Base-by-base conservation (phyloP, 129 eudicot species). In the Centella asiatica region DNA sequence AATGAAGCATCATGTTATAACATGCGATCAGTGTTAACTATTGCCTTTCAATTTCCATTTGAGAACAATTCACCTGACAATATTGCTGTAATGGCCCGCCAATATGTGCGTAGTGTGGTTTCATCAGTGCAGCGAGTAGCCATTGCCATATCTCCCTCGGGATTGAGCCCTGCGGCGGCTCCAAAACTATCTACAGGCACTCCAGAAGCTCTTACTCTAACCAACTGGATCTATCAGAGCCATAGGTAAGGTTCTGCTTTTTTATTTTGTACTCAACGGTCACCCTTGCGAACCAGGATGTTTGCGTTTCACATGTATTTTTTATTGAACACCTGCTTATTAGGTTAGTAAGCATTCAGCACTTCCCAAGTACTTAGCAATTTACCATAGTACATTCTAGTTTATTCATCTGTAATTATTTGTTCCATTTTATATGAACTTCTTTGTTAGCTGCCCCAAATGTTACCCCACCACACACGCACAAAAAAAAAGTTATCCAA, bases 81-180 rank as follows among this genome's bases (percentile, higher is more conserved):
- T 66, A 90, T 93, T 55, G 99, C 96, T 13, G 69, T 96, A 44
- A 87, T 93, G 96, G 96, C 99, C 32, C 85, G 96, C 25, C 96
- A 93, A 39, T 93, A 93, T 39, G 95, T 93, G 14, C 84, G 95
- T 23, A 85, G 95, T 46, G 95, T 93, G 47, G 74, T 93, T 47
- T 76, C 95, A 29, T 82, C 99, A 11, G 99, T 93, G 25, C 99
- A 93, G 72, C 76, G 96, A 75, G 96, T 87, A 64, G 96, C 99
- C 37, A 69, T 74, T 81, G 96, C 96, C 46, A 82, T 93, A 76
- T 84, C 99, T 45, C 95, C 95, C 32, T 76, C 92, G 22, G 89
- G 92, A n/a, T 42, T 78, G 72, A 66, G 71, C 64, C 95, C 96
- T 3, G 63, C 87, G 2, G 49, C 70, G 22, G 79, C 88, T 6